Base-by-base conservation (phyloP, 257 asterid genomes). In the Cruciata laevipes region DNA sequence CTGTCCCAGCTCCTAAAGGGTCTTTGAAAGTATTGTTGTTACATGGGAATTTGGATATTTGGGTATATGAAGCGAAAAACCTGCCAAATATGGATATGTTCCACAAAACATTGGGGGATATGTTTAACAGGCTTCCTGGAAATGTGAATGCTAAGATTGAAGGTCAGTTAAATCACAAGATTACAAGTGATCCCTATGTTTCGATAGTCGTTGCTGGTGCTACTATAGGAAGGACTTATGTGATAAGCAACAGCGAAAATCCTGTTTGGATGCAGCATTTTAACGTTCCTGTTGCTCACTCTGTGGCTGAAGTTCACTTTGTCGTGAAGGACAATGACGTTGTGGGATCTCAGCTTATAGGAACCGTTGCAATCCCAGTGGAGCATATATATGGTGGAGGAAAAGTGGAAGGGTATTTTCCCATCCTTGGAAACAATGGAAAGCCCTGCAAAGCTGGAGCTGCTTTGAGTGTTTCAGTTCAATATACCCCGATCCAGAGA, bases 21-120 rank as follows among this genome's bases (percentile, higher is more conserved):
- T 87, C 96, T 69, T 67, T 81, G 74, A 94, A 81, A 80, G 82
- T 85, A 69, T 68, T 91, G 76, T 95, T 89, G 53, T 78, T 94
- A 51, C 99, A 94, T 18, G 98, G 99, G 30, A 83, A 90, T 80
- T 84, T 94, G 76, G 98, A 94, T 67, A 81, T 94, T 51, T 89
- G 90, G 91, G 84, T 94, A 21, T 66, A 75, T 47, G 96, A 88
- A 69, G 99, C 99, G 2, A 94, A 90, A 69, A 89, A 94, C 79
- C 97, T 94, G 66, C 99, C 99, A 23, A 94, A 94, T 83, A 90
- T 94, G 99, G 99, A 90, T 75, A 94, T 94, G 99, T 88, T 94
- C 77, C 99, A 88, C 82, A 90, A 81, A 78, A 94, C 96, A 12
- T 21, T 94, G 14, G 96, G 96, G 40, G 98, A 94, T 69, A 74